phyloP scores from a whole-genome alignment of 2,329 filamentous ascomycete species.

The Emergomyces pasteurianus region DNA sequence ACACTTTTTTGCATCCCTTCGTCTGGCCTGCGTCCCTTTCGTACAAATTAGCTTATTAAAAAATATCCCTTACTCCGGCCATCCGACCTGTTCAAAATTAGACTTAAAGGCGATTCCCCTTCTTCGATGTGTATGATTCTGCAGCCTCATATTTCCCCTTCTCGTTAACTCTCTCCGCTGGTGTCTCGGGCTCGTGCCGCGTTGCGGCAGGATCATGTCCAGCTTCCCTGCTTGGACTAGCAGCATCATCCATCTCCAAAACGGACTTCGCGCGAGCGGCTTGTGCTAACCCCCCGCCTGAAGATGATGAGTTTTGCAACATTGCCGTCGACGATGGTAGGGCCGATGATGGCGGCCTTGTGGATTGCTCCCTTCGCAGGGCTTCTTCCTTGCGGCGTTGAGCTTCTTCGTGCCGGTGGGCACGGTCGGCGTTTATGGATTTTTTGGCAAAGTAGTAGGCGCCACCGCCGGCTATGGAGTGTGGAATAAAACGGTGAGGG shows the following conservation, averaged over 20 bases:
- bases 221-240: conserved; percentile 60
- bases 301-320: conserved; percentile 11
- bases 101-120: conserved; percentile 72
- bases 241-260: conserved; percentile 40
- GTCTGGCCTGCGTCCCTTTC: neutral
- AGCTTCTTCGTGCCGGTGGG: conserved; percentile 53
- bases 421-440: conserved; percentile 83
- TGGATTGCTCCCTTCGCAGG: conserved; percentile 7
- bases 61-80: neutral
- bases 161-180: conserved; percentile 53
- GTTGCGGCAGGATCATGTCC: conserved; percentile 75
- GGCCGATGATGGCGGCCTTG: conserved; percentile 11
- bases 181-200: conserved; percentile 62
- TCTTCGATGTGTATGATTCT: conserved; percentile 62
- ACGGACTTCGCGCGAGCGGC: conserved; percentile 4
- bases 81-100: neutral
- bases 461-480: conserved; percentile 61
- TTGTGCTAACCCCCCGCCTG: neutral
- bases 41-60: neutral
- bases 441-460: conserved; percentile 95
- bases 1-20: neutral
- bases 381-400: conserved; percentile 21
- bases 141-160: conserved; percentile 85
- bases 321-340: neutral
- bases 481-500: neutral